A percentile compares a stretch with the other conserved stretches of the same genome.
These are phyloP conservation scores for Neurospora discreta DNA, from an alignment of 495 filamentous ascomycete genomes.

Conservation along the genomic window DNA sequence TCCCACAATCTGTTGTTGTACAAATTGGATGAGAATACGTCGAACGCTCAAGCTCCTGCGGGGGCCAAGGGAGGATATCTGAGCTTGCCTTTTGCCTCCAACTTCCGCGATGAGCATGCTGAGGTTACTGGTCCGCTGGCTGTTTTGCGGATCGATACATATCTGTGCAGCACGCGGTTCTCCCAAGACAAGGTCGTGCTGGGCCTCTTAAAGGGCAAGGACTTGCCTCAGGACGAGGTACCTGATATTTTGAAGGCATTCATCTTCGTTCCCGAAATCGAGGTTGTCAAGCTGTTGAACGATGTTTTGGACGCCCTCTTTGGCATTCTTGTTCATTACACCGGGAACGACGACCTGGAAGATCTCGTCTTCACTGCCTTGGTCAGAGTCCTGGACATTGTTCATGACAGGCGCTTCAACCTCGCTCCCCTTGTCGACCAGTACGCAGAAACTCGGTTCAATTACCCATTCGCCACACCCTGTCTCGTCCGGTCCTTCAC, in stretches of 20 bases:
- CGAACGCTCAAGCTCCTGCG: conserved; percentile 36
- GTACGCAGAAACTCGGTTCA: conserved; percentile 82
- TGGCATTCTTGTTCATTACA: conserved; percentile 75
- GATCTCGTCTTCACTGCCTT: conserved; percentile 86
- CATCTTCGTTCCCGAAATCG: conserved; percentile 91
- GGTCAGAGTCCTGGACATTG: conserved; percentile 81
- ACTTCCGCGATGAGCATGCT: conserved; percentile 53
- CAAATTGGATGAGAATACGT: conserved; percentile 78
- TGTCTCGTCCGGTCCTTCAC: conserved; percentile 83
- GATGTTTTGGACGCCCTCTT: conserved; percentile 92
- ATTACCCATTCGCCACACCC: conserved; percentile 88
- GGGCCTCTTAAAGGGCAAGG: conserved; percentile 75
- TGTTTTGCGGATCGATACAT: conserved; percentile 67
- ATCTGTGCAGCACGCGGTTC: conserved; percentile 90
- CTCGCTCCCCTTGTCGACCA: conserved; percentile 80
- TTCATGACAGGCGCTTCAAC: conserved; percentile 90
- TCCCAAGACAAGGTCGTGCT: conserved; percentile 87
- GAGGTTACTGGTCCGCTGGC: conserved; percentile 70
- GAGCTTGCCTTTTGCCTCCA: conserved; percentile 63
- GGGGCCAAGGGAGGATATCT: conserved; percentile 72
- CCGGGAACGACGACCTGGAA: conserved; percentile 82
- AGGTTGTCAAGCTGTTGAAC: conserved; percentile 85
- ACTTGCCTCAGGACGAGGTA: conserved; percentile 56
- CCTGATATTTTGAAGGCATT: conserved; percentile 66
- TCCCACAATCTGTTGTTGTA: conserved; percentile 74